Evolutionary conservation across 2,329 filamentous ascomycete species (phyloP), one percentile per base, ranked within the genome.

Genomic region (Scedosporium dehoogii): DNA sequence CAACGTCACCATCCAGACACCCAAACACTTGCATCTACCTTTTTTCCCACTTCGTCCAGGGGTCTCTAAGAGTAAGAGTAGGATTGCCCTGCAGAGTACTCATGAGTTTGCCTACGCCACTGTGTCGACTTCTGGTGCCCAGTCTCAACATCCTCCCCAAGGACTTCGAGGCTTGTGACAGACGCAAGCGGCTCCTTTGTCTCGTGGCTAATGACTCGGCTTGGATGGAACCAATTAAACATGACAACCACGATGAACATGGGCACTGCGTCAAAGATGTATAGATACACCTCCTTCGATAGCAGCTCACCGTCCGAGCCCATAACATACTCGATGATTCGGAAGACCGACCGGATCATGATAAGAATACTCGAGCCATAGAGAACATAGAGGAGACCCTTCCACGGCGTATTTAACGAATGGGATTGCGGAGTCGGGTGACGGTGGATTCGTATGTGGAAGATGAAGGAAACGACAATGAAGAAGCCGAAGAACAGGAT

Each of bases 401-500:
- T 70, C 73, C 65, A 72, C 44, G 67, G 77, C 5, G 68, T 68
- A 1, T 63, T 16, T 18, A 69, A 58, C 16, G 68, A 66, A 10
- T 62, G 61, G 0, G 69, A 69, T 23, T 63, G 64, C 7, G 61
- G 62, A 0, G 65, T 69, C 0, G 68, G 69, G 12, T 65, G 60
- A 18, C 58, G 59, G n/a, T 57, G 64, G 63, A 73, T 68, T 10
- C 70, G 68, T 2, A 66, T 56, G 64, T 84, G 78, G 68, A 83
- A 84, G 0, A 79, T 65, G 2, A 75, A 66, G 0, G 80, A 76
- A 0, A 78, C 74, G 1, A 78, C 58, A 42, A 84, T 72, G 67
- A 86, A 86, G 61, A 84, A 72, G 1, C 74, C 74, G 61, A 86
- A 85, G 63, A 81, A 78, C 18, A 82, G 53, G 18, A 86, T 75